Evolutionary conservation across 192 early-diverging fungal genomes (phyloP).

Genomic region (Coemansia sp.): DNA sequence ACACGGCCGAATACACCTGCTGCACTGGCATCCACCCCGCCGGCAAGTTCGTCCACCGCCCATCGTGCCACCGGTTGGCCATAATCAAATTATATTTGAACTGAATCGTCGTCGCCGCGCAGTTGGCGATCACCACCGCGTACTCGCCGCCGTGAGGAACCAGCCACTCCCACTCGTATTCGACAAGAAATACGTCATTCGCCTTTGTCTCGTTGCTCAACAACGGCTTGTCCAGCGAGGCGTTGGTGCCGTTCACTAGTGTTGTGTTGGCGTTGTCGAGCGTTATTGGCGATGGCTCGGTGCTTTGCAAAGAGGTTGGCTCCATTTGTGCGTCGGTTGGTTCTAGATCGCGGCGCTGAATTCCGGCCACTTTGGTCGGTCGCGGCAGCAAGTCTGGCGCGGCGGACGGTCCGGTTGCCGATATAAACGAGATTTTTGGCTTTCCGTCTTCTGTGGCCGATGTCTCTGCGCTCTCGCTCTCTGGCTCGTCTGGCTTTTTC

Average conservation of each 20-base stretch:
- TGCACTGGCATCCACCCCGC: slow-evolving; percentile 53
- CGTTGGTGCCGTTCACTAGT: neutral
- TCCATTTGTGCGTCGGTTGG: neutral
- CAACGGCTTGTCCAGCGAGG: slow-evolving; percentile 15
- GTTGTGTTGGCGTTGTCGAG: slow-evolving; percentile 1
- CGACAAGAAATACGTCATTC: slow-evolving; percentile 48
- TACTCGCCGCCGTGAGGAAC: slow-evolving; percentile 45
- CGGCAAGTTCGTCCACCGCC: slow-evolving; percentile 43
- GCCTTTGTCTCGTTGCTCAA: slow-evolving; percentile 32
- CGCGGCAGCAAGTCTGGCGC: slow-evolving; percentile 16
- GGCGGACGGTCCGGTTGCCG: slow-evolving; percentile 22
- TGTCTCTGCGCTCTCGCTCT: neutral
- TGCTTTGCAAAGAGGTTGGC: neutral
- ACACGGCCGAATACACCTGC: slow-evolving; percentile 24
- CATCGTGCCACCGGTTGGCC: slow-evolving; percentile 48
- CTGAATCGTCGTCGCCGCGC: slow-evolving; percentile 48
- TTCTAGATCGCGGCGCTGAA: slow-evolving; percentile 9
- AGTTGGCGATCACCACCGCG: slow-evolving; percentile 51
- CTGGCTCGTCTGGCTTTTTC: neutral
- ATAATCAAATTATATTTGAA: slow-evolving; percentile 55
- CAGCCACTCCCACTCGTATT: slow-evolving; percentile 53
- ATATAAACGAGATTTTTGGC: slow-evolving; percentile 39
- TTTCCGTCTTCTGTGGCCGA: neutral
- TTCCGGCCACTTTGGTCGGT: slow-evolving; percentile 27
- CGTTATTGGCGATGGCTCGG: neutral